Base-by-base conservation (phyloP, 129 eudicot species). In the Artemisia argyi region DNA sequence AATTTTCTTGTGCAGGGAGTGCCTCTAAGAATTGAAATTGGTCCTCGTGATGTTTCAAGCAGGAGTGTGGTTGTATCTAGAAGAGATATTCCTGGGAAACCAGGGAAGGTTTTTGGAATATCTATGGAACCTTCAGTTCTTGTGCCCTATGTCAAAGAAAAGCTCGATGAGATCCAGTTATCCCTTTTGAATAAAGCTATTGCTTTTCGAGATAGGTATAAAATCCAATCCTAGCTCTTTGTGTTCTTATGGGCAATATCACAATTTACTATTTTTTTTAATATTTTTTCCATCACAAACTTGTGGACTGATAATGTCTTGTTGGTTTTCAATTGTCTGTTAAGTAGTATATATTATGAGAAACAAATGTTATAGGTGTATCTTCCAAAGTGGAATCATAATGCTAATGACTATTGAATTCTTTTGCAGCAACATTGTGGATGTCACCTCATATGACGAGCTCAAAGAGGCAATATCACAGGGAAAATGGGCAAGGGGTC, bases 401-500 rank as follows among this genome's bases (percentile, higher is more conserved):
- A 14, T 61, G 66, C 44, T 61, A 61, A 12, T 1, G 66, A 13
- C 18, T 28, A 28, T 0, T 57, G 14, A 42, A 13, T 61, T 26
- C 5, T 14, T 61, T 9, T 61, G 66, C 66, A 61, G 66, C 46
- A 61, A 61, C 66, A 61, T 61, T 28, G 66, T 61, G 66, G 66
- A 61, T 61, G 66, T 61, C 44, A 61, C n/a, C 18, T 61, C 66
- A 14, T 61, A 61, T 28, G 66, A 61, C 4, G 66, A 61, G 13
- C 66, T 61, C 19, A 61, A 61, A 61, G 66, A 61, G 66, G 66
- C 66, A 28, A 61, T 94, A 48, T 81, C 82, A 47, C 87, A 79
- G 73, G 98, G 93, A 46, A 94, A 93, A 86, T 93, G 97, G 98
- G 98, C 97, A 15, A 85, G 98, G 79, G 98, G 97, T 49, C 98